Conservation (phyloP, 129 eudicot genomes). For the Helichrysum umbraculigerum region DNA sequence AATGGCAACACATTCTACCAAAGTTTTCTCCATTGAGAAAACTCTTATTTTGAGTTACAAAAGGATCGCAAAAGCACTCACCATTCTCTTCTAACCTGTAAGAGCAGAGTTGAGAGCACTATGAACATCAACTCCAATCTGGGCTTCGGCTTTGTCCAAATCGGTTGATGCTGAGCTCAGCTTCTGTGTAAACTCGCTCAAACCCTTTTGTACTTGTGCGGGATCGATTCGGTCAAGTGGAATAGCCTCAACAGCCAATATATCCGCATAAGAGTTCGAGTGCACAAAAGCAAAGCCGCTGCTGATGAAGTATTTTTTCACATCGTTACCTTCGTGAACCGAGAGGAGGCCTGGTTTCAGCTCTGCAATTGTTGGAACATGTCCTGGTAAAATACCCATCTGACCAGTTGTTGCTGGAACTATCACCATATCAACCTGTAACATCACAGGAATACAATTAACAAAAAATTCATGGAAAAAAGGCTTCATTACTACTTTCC, state of each 20-base stretch:
- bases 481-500: neutral
- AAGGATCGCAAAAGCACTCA: constrained; percentile 9
- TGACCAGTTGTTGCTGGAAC: constrained; percentile 81
- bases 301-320: constrained; percentile 71
- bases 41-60: constrained; percentile 30
- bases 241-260: constrained; percentile 72
- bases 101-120: constrained; percentile 78
- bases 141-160: constrained; percentile 85
- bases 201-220: constrained; percentile 62
- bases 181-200: constrained; percentile 71
- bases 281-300: constrained; percentile 85
- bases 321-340: constrained; percentile 67
- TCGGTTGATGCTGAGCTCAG: constrained; percentile 72
- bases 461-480: neutral
- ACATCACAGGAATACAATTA: neutral
- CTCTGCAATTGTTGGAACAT: constrained; percentile 74
- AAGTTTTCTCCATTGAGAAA: constrained; percentile 32
- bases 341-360: constrained; percentile 74
- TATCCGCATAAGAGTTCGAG: constrained; percentile 66
- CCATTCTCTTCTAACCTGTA: constrained; percentile 38
- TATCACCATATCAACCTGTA: constrained; percentile 83
- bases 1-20: constrained; percentile 23
- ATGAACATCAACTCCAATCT: constrained; percentile 74
- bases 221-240: constrained; percentile 71
- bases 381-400: constrained; percentile 89